Evolutionary conservation across 2,329 filamentous ascomycete genomes (phyloP), one percentile per base, ranked within the genome.

Genomic region (Monilinia aucupariae): DNA sequence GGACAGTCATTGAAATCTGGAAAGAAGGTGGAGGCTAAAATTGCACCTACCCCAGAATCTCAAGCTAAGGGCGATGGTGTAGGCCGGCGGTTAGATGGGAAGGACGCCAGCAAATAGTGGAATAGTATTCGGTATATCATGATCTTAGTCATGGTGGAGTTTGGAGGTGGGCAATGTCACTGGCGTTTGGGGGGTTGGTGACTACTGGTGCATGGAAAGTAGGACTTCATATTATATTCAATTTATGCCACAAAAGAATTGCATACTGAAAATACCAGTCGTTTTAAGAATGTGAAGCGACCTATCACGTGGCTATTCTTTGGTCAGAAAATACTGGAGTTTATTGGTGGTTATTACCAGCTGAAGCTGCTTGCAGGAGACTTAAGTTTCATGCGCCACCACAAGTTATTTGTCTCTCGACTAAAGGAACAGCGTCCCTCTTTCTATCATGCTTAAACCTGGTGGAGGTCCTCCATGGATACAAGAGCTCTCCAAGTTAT

Each of bases 1-100:
- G 93, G 93, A 0, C 90, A 97, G 75, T 94, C 89, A 6, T 77
- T 97, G 45, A 81, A 85, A 49, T 81, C 85, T 20, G 82, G 81
- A 1, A 96, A 92, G 81, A 88, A 88, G 75, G 64, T 53, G 13
- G 65, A 69, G 47, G 59, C 56, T 34, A 70, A 68, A 60, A 68
- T 65, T 59, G 71, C 71, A 60, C 60, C 64, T 9, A 68, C 68
- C 20, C 59, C 65, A 39, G 54, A 63, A 20, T 32, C 61, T 13
- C 34, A 60, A 8, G 48, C 32, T 13, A 52, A 63, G 48, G 48
- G 58, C 7, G 47, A 60, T 15, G 60, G 49, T 64, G 54, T 65
- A n/a, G 68, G 68, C 32, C 58, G 68, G 41, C 62, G 68, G 51
- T 56, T 71, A 61, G 69, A 71, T 66, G 69, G 68, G 30, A 52